Evolutionary conservation across 768 basidiomycete genomes (phyloP), one percentile per base, ranked within the genome.

Genomic region (Leccinum imitatum): DNA sequence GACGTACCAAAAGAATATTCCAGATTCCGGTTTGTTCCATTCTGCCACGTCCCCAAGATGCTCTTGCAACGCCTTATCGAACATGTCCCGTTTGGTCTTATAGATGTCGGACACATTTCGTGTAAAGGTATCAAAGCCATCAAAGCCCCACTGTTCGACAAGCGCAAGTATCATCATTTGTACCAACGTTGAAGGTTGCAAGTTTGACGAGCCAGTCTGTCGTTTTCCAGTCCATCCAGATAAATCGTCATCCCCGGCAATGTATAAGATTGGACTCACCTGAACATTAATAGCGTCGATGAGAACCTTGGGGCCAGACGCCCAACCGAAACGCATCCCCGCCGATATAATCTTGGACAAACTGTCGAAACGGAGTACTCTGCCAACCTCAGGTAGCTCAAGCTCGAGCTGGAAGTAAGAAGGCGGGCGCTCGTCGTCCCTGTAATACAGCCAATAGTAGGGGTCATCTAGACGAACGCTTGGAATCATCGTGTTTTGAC

Each of bases 331-430:
- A 37, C 37, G 37, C 37, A 37, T 37, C 37, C 37, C 37, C 14
- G 37, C 5, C 37, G 37, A 6, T 15, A 37, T 7, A 1, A 37
- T 37, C 14, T 37, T 96, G 58, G 87, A 90, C 59, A 95, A 79
- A 68, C 87, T 89, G 67, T 95, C 93, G 67, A 95, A 91, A 53
- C 92, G 84, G 44, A 94, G 66, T 25, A 93, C 89, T 14, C 50
- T 27, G 50, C 50, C 50, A 50, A n/a, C 50, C 2, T 50, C 50
- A 7, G 50, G 25, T 30, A 50, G 25, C 2, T 27, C 50, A 30
- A 50, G 50, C 23, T 50, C 50, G 15, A 50, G 47, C 23, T 27
- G 25, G 27, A 50, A 50, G 23, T 50, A 50, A 30, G 50, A 50
- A 23, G 17, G 25, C 25, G 50, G 83, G 31, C 86, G 79, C 25